Conservation (phyloP, 306 rosid genomes). For the Argentina anserina region DNA sequence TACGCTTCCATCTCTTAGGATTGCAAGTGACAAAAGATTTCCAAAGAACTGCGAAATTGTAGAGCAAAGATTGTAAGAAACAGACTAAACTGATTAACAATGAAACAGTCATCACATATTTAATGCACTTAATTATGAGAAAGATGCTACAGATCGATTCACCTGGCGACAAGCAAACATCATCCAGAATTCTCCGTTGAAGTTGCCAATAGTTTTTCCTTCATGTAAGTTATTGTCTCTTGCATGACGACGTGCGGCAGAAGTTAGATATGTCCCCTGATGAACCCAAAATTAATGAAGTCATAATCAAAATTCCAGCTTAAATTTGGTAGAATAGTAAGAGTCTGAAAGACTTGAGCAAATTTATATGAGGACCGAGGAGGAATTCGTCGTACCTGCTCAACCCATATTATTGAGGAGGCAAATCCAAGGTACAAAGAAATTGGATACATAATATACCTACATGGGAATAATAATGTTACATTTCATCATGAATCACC, state of each 20-base stretch:
- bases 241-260: slow-evolving; percentile 72
- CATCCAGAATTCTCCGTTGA: slow-evolving; percentile 94
- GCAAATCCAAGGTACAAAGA: slow-evolving; percentile 90
- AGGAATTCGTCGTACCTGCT: slow-evolving; percentile 46
- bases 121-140: not conserved
- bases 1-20: slow-evolving; percentile 60
- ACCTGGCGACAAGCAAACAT: slow-evolving; percentile 83
- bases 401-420: slow-evolving; percentile 96
- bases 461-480: slow-evolving; percentile 30
- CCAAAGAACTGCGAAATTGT: slow-evolving; percentile 68
- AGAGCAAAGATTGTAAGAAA: not conserved
- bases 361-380: slow-evolving; percentile 13
- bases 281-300: slow-evolving; percentile 24
- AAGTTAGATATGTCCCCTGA: slow-evolving; percentile 93
- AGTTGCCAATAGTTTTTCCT: slow-evolving; percentile 78
- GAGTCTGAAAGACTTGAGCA: slow-evolving; percentile 11
- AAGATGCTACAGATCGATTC: slow-evolving; percentile 12
- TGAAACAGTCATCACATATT: slow-evolving; percentile 6
- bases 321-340: not conserved
- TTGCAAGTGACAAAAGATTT: slow-evolving; percentile 71
- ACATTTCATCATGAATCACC: not conserved
- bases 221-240: slow-evolving; percentile 56
- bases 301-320: slow-evolving; percentile 10
- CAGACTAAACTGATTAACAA: not conserved
- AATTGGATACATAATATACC: slow-evolving; percentile 89